phyloP scores from a whole-genome alignment of 2,329 filamentous ascomycete species.

The Colletotrichum melonis region DNA sequence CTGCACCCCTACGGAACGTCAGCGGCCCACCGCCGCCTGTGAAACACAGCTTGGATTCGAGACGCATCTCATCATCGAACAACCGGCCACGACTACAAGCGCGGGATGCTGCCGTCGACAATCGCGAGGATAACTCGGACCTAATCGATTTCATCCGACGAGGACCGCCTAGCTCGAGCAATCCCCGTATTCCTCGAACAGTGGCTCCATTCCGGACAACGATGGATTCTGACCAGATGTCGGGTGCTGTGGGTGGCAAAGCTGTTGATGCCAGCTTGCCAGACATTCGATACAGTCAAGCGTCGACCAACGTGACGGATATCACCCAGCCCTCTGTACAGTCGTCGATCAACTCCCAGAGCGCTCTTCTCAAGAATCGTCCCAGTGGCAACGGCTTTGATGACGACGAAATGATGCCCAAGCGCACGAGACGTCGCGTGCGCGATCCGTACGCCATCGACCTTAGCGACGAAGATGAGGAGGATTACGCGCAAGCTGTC shows the following conservation, averaged over 20 bases:
- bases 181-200: constrained; percentile 81
- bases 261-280: constrained; percentile 69
- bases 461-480: constrained; percentile 75
- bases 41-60: constrained; percentile 52
- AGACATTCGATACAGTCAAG: constrained; percentile 66
- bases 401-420: constrained; percentile 69
- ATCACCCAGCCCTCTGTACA: constrained; percentile 66
- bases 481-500: constrained; percentile 57
- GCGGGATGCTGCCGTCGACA: constrained; percentile 74
- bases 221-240: constrained; percentile 86
- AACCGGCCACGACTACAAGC: constrained; percentile 72
- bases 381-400: constrained; percentile 54
- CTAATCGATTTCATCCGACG: constrained; percentile 95
- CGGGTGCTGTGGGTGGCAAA: constrained; percentile 62
- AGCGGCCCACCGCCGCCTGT: constrained; percentile 43
- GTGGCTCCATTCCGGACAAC: constrained; percentile 87
- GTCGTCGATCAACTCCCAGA: constrained; percentile 80
- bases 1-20: constrained; percentile 49
- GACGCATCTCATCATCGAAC: constrained; percentile 49
- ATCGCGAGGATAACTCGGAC: constrained; percentile 79
- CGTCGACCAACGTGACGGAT: constrained; percentile 68
- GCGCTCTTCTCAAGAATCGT: constrained; percentile 68
- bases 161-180: constrained; percentile 74
- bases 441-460: constrained; percentile 96
- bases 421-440: constrained; percentile 80